Conservation (phyloP, 345 rosid species). For the Limnanthes douglasii region DNA sequence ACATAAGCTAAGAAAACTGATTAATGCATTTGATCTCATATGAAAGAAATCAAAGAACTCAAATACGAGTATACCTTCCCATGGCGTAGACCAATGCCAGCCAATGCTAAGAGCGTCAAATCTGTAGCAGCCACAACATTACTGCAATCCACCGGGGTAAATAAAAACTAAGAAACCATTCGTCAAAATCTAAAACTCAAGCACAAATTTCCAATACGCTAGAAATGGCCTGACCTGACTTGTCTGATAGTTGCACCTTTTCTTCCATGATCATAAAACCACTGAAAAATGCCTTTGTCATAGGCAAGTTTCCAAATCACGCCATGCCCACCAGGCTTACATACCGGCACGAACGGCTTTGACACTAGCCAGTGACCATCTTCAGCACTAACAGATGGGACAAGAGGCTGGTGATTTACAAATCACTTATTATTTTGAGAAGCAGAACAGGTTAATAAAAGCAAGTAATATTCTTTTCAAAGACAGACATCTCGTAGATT, state of each 20-base stretch:
- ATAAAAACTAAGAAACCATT: too few relatives aligned
- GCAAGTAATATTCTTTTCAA: neutral
- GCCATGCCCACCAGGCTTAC: constrained; percentile 97
- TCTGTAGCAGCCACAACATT: constrained; percentile 92
- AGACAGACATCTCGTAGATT: neutral
- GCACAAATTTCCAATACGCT: neutral
- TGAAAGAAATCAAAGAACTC: too few relatives aligned
- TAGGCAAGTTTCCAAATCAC: constrained; percentile 94
- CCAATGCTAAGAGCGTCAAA: constrained; percentile 76
- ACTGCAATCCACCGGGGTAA: too few relatives aligned
- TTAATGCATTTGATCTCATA: too few relatives aligned
- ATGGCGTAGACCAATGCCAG: constrained; percentile 71
- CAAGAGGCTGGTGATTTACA: constrained; percentile 56
- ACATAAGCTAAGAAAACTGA: neutral
- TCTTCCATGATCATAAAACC: constrained; percentile 76
- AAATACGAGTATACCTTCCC: constrained; percentile 36
- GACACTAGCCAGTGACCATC: constrained; percentile 78
- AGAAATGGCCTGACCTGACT: constrained; percentile 61
- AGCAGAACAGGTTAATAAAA: neutral
- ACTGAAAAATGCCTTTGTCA: constrained; percentile 73
- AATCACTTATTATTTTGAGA: constrained; percentile 5
- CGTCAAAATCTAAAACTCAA: too few relatives aligned
- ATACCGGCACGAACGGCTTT: constrained; percentile 65
- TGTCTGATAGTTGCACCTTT: constrained; percentile 87
- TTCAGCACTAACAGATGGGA: constrained; percentile 68